Evolutionary conservation across 352 stramenopile genomes (phyloP), one percentile per base, ranked within the genome.

Genomic region (Globisporangium alternatum): DNA sequence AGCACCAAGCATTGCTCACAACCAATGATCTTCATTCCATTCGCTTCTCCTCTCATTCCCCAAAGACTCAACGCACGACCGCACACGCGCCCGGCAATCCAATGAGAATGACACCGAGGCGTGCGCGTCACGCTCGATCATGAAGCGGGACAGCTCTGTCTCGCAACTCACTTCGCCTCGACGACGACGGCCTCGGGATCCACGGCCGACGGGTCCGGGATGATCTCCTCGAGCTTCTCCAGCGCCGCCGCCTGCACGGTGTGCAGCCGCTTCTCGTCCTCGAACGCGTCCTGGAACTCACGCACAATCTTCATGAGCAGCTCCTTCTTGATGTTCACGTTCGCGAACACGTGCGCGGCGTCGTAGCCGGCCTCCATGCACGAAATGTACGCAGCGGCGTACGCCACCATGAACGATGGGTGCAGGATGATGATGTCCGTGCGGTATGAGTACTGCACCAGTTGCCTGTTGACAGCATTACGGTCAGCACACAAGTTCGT

Each of bases 331-430:
- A 96, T 79, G 64, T 96, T 96, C 22, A 94, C 80, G 21, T 47
- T 75, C 17, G 81, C 60, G 68, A 96, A 93, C 65, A 95, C 84
- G 44, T 91, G 76, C 19, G 74, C 72, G 12, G 82, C 80, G 67
- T 96, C 77, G 65, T 93, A 96, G 31, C 81, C 83, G 9, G 85
- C 78, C 54, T 94, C 84, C 12, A 86, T 66, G 57, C 83, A 89
- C 25, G 86, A 80, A 59, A 96, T 92, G 66, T 91, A 93, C 1
- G 77, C 80, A 1, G 82, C 83, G 0, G 88, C 88, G 65, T 93
- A 91, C 30, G 88, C 88, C n/a, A 96, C 80, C 83, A 96, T 92
- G 67, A 96, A 96, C 25, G 87, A 85, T 37, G 87, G 85, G 60
- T 94, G 78, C 37, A 94, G 70, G 59, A 94, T 68, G 48, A 96